phyloP scores from a whole-genome alignment of 257 asterid genomes.

The Verbascum thapsus region DNA sequence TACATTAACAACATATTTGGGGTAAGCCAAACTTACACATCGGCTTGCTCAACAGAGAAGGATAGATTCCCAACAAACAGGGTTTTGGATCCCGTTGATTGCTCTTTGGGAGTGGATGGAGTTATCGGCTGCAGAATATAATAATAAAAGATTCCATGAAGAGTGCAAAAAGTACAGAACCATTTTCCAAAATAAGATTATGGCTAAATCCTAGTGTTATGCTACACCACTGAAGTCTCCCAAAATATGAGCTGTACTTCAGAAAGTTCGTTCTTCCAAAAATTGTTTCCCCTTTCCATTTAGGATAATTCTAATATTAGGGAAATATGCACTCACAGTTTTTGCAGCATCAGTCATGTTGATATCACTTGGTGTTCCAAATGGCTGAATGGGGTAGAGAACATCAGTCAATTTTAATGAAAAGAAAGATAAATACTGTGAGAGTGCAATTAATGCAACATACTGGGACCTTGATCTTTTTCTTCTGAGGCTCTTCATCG shows the following conservation, averaged over 20 bases:
- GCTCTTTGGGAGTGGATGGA: constrained; percentile 46
- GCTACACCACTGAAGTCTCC: neutral
- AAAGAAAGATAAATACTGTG: neutral
- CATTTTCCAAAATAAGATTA: neutral
- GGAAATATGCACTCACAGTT: no score
- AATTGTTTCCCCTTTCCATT: neutral
- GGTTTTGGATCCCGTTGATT: constrained; percentile 55
- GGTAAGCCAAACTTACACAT: constrained; percentile 54
- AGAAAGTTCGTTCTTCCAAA: no score
- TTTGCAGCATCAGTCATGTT: no score
- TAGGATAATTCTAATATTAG: neutral
- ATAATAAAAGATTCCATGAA: no score
- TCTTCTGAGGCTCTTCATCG: constrained; percentile 44
- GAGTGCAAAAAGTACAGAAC: no score
- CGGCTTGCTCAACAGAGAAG: constrained; percentile 52
- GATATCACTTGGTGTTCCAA: no score
- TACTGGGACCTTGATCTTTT: constrained; percentile 39
- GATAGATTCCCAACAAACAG: constrained; percentile 80
- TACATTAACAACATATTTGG: no score
- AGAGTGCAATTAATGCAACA: neutral
- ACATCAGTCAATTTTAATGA: neutral
- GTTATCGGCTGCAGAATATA: constrained; percentile 52
- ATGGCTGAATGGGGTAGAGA: no score
- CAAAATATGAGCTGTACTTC: neutral
- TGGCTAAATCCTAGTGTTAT: neutral